Percentiles rank a stretch among this genome's conserved stretches.
These are phyloP conservation scores for Sphaceloma murrayae DNA, from an alignment of 2,329 filamentous ascomycete species.

Conservation along the genomic window DNA sequence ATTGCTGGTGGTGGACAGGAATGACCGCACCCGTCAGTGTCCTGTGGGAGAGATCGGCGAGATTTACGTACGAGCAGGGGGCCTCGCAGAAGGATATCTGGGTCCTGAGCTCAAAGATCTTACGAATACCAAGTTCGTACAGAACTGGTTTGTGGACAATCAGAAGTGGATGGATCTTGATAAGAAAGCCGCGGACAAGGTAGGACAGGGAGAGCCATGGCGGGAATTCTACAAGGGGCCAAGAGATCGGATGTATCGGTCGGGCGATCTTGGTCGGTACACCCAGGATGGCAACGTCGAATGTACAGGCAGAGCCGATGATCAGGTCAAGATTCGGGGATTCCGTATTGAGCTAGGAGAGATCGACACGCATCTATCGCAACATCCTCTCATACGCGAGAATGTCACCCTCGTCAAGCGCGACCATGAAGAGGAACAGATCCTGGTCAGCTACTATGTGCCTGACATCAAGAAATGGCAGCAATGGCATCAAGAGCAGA, in stretches of 20 bases:
- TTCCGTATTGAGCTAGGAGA: slow-evolving; percentile 93
- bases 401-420: slow-evolving; percentile 76
- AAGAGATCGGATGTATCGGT: slow-evolving; percentile 76
- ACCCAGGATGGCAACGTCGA: slow-evolving; percentile 61
- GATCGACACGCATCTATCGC: slow-evolving; percentile 74
- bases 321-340: slow-evolving; percentile 91
- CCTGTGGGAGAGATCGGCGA: slow-evolving; percentile 74
- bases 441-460: slow-evolving; percentile 81
- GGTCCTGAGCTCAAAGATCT: slow-evolving; percentile 48
- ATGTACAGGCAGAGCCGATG: slow-evolving; percentile 70
- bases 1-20: slow-evolving; percentile 68
- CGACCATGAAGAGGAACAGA: slow-evolving; percentile 76
- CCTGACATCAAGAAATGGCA: slow-evolving; percentile 69
- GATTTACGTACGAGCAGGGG: slow-evolving; percentile 71
- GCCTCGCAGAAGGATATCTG: slow-evolving; percentile 73
- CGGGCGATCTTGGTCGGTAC: slow-evolving; percentile 75
- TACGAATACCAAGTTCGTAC: slow-evolving; percentile 67
- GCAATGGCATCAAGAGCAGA: slow-evolving; percentile 49
- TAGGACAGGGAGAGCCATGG: slow-evolving; percentile 59
- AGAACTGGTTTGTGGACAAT: slow-evolving; percentile 78
- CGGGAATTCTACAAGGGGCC: slow-evolving; percentile 68
- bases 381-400: slow-evolving; percentile 67
- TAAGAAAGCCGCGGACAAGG: slow-evolving; percentile 40
- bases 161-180: slow-evolving; percentile 59
- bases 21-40: slow-evolving; percentile 59